Evolutionary conservation across 257 asterid genomes (phyloP), one percentile per base, ranked within the genome.

Genomic region (Knoxia roxburghii): DNA sequence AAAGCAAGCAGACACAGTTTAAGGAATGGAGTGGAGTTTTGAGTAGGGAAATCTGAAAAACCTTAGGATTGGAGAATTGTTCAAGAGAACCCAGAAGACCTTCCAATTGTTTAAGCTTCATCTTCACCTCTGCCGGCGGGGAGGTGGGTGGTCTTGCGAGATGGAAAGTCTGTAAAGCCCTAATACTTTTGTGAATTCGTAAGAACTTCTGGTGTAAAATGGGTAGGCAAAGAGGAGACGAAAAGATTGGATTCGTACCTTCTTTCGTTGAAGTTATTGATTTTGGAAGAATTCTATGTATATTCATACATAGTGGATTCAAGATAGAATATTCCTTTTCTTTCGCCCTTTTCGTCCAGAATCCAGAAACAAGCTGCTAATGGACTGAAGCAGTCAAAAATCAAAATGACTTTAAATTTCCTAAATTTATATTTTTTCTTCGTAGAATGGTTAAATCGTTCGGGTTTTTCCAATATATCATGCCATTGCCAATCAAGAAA

Each of bases 21-120:
- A 0, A 50, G 33, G 13, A 14, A 58, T 13, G 63, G 24, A 26
- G 33, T 24, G 48, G 37, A 24, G 40, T n/a, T 40, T 4, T 3
- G 41, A 37, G 41, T 37, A 37, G 41, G 9, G 26, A 12, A 50
- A 21, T 21, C 7, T 7, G 0, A 30, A 30, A 53, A 26, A 93
- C 99, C 96, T 87, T 89, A 26, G 96, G 95, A 33, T 56, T 81
- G 49, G 87, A 82, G 80, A 87, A 89, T 69, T 89, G 96, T 48
- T 89, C 80, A 69, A 89, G 83, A 55, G 93, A 77, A 33, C 95
- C 96, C 29, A 89, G 82, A 8, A 70, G 73, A 33, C 89, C 79
- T 78, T 89, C 96, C 67, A 89, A 72, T 73, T 83, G 92, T 79
- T 89, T 89, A 78, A 89, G 92, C 89, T 89, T 89, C 96, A 89